These are phyloP conservation scores for Lyophyllum semitale DNA, from an alignment of 768 basidiomycete species.

Conservation along the genomic window DNA sequence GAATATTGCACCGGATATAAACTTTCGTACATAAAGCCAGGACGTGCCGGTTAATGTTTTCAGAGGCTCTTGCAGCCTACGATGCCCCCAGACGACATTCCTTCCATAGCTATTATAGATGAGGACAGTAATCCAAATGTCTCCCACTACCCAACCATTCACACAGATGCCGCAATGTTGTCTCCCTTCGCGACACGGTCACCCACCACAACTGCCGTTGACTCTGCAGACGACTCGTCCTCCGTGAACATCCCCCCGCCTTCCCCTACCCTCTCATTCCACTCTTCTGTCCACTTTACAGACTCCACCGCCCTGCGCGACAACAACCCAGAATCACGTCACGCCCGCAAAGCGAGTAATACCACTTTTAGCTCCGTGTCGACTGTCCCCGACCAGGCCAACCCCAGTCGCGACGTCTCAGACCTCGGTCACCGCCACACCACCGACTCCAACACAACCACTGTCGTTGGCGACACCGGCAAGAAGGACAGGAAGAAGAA, in stretches of 20 bases:
- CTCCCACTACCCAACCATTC: background rate
- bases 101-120: conserved; percentile 12
- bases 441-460: conserved; percentile 35
- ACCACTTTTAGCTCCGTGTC: conserved; percentile 55
- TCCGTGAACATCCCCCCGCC: conserved; percentile 47
- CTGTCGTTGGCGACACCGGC: conserved; percentile 26
- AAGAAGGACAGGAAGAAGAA: conserved; percentile 26
- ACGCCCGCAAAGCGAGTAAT: conserved; percentile 58
- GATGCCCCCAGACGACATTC: conserved; percentile 7
- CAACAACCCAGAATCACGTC: conserved; percentile 59
- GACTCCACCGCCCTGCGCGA: conserved; percentile 61
- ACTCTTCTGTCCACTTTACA: conserved; percentile 61
- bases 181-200: conserved; percentile 29
- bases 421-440: conserved; percentile 40
- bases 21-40: too few relatives aligned
- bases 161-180: conserved; percentile 19
- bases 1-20: too few relatives aligned
- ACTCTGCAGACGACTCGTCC: conserved; percentile 44
- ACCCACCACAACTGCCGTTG: conserved; percentile 24
- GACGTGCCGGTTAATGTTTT: too few relatives aligned
- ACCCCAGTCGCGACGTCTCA: conserved; percentile 13
- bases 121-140: conserved; percentile 7
- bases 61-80: background rate
- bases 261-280: conserved; percentile 74
- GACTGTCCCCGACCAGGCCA: conserved; percentile 48